phyloP scores from a whole-genome alignment of 2,329 filamentous ascomycete genomes.

The Fusarium setosum region DNA sequence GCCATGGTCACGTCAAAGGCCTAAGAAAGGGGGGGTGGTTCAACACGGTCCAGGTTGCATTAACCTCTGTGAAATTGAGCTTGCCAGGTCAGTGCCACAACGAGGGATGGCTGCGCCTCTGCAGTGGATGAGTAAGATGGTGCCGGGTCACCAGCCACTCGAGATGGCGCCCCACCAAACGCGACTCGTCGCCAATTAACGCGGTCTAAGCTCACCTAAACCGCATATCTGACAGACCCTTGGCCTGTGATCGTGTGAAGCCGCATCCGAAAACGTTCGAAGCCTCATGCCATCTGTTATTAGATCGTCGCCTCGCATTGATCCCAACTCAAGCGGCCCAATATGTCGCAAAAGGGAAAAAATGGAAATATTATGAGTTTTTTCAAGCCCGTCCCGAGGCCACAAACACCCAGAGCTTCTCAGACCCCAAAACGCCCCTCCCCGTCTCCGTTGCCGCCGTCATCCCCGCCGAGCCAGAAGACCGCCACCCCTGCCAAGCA shows the following conservation, averaged over 20 bases:
- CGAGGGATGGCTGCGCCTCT: conserved; percentile 8
- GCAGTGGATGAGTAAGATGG: background rate
- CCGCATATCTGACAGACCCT: conserved; percentile 18
- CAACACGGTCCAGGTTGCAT: conserved; percentile 2
- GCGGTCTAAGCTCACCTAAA: conserved; percentile 12
- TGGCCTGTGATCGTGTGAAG: conserved; percentile 1
- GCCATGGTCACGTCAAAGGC: background rate
- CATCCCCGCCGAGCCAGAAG: conserved; percentile 41
- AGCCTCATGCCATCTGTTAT: conserved; percentile 1
- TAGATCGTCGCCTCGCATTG: background rate
- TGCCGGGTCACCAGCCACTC: conserved; percentile 27
- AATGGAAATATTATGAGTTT: conserved; percentile 53
- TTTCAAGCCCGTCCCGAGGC: conserved; percentile 48
- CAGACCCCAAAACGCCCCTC: conserved; percentile 14
- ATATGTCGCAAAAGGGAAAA: conserved; percentile 40
- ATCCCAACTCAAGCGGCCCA: background rate
- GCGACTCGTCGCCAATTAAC: conserved; percentile 30
- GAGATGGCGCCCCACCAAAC: conserved; percentile 5
- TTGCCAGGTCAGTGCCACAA: conserved; percentile 20
- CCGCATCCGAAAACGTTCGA: background rate
- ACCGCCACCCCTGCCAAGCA: conserved; percentile 39
- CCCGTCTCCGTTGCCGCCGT: conserved; percentile 34
- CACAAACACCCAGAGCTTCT: conserved; percentile 17
- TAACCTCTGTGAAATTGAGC: conserved; percentile 14
- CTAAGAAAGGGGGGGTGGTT: background rate